Base-by-base conservation (phyloP, 2,329 filamentous ascomycete species). In the Xylaria sp. region DNA sequence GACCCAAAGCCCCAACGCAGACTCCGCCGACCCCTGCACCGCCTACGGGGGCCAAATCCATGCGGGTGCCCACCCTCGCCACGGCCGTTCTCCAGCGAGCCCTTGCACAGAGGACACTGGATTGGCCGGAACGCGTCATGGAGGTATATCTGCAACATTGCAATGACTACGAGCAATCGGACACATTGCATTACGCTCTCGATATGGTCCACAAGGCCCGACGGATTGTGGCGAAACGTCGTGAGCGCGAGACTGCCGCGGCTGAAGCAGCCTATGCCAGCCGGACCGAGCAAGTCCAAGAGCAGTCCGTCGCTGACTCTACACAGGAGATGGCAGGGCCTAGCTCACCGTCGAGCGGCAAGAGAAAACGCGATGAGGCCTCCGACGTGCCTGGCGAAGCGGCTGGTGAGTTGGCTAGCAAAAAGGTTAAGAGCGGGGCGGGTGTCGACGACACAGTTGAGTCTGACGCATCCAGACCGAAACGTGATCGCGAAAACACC, bases 401-500 rank as follows among this genome's bases (percentile, higher is more conserved):
- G 18, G 78, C 78, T 2, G 76, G 77, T 50, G 81, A 83, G n/a
- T 75, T 74, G 39, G 76, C 77, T 3, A 80, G 74, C 64, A 97
- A 96, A 74, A 91, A 90, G 67, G 79, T 82, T 42, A 91, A 80
- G 69, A 79, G 75, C 62, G 64, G 71, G 2, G 66, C 67, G 5
- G 71, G 71, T 30, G 64, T 63, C 37, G 64, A 61, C n/a, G 72
- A 75, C 10, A 65, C 70, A 13, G 10, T 7, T 23, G 64, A 69
- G 34, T 66, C 72, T 44, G 66, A 72, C 49, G 75, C 75, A 37
- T 70, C 73, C 47, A 79, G 61, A 72, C 76, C 80, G 35, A 93
- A 91, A 73, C 87, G 94, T 58, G 92, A 99, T 73, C 87, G 94
- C 48, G 94, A 99, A 71, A 89, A 97, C 73, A 88, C 91, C 0